Conservation (phyloP, 2,329 filamentous ascomycete species). For the Fusarium sarcochroum region DNA sequence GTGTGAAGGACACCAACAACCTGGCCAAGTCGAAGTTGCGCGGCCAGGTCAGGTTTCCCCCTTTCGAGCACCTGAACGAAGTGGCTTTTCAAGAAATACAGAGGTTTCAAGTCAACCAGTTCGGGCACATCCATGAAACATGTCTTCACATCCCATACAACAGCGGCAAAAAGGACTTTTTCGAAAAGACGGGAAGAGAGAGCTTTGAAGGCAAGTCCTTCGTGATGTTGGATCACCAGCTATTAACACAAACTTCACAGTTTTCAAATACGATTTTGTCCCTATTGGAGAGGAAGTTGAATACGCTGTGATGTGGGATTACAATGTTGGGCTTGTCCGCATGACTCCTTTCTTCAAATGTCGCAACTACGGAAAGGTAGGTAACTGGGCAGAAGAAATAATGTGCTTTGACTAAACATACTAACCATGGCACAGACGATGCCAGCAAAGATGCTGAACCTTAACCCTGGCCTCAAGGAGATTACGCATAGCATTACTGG, state of each 20-base stretch:
- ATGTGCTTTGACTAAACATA: not conserved
- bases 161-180: conserved; percentile 92
- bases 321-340: conserved; percentile 91
- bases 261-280: conserved; percentile 77
- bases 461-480: conserved; percentile 87
- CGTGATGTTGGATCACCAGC: conserved; percentile 7
- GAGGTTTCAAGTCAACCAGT: conserved; percentile 75
- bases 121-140: conserved; percentile 72
- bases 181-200: conserved; percentile 87
- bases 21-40: conserved; percentile 71
- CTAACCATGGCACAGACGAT: conserved; percentile 75
- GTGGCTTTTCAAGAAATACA: conserved; percentile 70
- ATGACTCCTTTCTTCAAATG: conserved; percentile 97
- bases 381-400: conserved; percentile 15
- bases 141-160: conserved; percentile 91
- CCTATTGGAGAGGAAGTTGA: conserved; percentile 75
- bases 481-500: conserved; percentile 96
- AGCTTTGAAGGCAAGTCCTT: conserved; percentile 82
- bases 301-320: conserved; percentile 95
- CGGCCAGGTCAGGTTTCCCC: conserved; percentile 79
- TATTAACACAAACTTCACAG: conserved; percentile 33
- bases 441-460: conserved; percentile 84
- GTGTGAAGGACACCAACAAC: conserved; percentile 63
- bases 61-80: conserved; percentile 77
- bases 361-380: conserved; percentile 87